Evolutionary conservation across 768 basidiomycete genomes (phyloP).

Genomic region (Thelephora aurantiotincta): DNA sequence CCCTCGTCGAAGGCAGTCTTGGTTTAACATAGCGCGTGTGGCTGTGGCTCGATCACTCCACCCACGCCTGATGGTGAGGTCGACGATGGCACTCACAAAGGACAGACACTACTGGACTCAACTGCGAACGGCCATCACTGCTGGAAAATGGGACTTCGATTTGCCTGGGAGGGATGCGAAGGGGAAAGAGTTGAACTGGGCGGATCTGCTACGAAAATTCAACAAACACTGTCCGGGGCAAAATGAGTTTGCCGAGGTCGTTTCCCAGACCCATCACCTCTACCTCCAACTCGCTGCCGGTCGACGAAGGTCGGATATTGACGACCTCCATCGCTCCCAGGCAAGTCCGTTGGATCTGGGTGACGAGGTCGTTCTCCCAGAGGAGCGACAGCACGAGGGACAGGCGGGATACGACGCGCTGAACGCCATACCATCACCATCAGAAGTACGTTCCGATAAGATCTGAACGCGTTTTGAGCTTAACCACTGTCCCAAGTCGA

Average conservation of each 20-base stretch:
- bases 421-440: constrained; percentile 32
- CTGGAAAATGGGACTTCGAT: constrained; percentile 56
- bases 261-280: constrained; percentile 51
- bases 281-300: constrained; percentile 29
- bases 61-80: no score
- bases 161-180: constrained; percentile 47
- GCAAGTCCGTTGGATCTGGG: constrained; percentile 30
- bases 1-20: no score
- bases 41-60: no score
- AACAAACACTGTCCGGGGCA: constrained; percentile 67
- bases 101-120: constrained; percentile 71
- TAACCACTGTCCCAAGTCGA: constrained; percentile 29
- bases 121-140: constrained; percentile 53
- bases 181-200: constrained; percentile 47
- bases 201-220: constrained; percentile 73
- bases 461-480: constrained; percentile 1
- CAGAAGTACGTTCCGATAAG: constrained; percentile 34
- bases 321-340: constrained; percentile 22
- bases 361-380: constrained; percentile 41
- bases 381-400: constrained; percentile 47
- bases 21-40: no score
- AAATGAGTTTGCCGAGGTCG: constrained; percentile 47
- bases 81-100: constrained; percentile 34
- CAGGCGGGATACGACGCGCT: constrained; percentile 37
- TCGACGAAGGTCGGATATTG: neutral